Base-by-base conservation (phyloP, 805 yeast species). In the Yarrowia osloensis region DNA sequence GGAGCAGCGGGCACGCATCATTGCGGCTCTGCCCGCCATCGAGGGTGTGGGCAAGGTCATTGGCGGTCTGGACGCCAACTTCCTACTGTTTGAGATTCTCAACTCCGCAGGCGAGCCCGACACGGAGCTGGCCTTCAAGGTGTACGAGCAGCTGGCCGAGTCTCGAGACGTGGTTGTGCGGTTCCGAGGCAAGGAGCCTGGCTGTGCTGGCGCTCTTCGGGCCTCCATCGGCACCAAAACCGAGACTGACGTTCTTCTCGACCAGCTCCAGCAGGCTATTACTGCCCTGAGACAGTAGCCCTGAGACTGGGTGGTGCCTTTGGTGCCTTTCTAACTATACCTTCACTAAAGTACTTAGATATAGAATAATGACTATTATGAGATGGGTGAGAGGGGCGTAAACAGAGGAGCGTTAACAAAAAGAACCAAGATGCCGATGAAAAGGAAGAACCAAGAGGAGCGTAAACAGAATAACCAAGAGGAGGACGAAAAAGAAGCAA, bases 21-120 rank as follows among this genome's bases (percentile, higher is more conserved):
- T 88, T 61, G 72, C 80, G 3, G 84, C 81, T 61, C 79, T 95
- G 39, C 82, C 84, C 26, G 74, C 80, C 22, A 74, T 93, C 46
- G 79, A 85, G 6, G 87, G 89, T 13, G 81, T 94, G 26, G 96
- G 95, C 26, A 82, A 82, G 68, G 84, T 88, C 67, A 84, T 91
- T 65, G 98, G 99, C 47, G 84, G 84, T 44, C 92, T 95, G 1
- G 97, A 91, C 75, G 88, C 98, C 3, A 95, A 95, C 76, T 95
- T 95, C 76, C 71, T 95, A 8, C 81, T 95, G 67, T 75, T 93
- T 17, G 89, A 91, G 75, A 80, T 94, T 22, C 81, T 90, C 65
- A 87, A 86, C 74, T 78, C 79, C 57, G 72, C 79, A 0, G 91
- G 92, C 5, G 72, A 76, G 21, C 94, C 97, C 2, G 86, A 86